Evolutionary conservation across 257 asterid genomes (phyloP).

Genomic region (Gynochthodes officinalis): DNA sequence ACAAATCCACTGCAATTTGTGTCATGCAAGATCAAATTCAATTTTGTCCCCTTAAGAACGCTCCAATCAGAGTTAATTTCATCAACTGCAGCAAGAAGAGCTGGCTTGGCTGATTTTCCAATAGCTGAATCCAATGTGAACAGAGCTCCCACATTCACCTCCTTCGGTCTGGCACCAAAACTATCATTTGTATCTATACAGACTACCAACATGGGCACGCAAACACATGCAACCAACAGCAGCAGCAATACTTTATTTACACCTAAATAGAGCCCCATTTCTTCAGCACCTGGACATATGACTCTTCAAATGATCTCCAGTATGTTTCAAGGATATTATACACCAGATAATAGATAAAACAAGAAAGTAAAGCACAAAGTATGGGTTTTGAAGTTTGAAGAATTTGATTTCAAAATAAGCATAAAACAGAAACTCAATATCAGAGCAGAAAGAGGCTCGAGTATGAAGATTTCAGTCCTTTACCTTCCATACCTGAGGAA

Average conservation of each 20-base stretch:
- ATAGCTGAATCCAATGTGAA: constrained; percentile 67
- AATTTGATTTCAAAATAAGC: background rate
- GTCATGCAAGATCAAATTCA: constrained; percentile 67
- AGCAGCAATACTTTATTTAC: constrained; percentile 28
- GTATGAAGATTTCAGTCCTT: background rate
- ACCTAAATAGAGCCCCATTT: constrained; percentile 25
- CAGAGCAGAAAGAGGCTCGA: background rate
- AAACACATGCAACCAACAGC: constrained; percentile 32
- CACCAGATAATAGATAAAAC: constrained; percentile 21
- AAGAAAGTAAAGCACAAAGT: constrained; percentile 12
- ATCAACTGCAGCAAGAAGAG: constrained; percentile 65
- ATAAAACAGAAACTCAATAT: background rate
- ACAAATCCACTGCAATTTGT: constrained; percentile 90
- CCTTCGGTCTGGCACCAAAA: constrained; percentile 27
- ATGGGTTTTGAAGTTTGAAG: constrained; percentile 14
- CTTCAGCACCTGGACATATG: background rate
- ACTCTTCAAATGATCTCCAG: background rate
- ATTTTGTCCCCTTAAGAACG: constrained; percentile 47
- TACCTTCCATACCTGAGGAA: background rate
- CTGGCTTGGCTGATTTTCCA: constrained; percentile 76
- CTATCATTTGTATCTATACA: constrained; percentile 33
- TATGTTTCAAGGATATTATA: background rate
- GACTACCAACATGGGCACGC: constrained; percentile 35
- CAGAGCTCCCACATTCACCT: constrained; percentile 72
- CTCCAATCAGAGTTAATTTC: constrained; percentile 65